A percentile compares a stretch with the other conserved stretches of the same genome.
Evolutionary conservation across 2,329 filamentous ascomycete genomes (phyloP).

Genomic region (Xylariaceae sp.): DNA sequence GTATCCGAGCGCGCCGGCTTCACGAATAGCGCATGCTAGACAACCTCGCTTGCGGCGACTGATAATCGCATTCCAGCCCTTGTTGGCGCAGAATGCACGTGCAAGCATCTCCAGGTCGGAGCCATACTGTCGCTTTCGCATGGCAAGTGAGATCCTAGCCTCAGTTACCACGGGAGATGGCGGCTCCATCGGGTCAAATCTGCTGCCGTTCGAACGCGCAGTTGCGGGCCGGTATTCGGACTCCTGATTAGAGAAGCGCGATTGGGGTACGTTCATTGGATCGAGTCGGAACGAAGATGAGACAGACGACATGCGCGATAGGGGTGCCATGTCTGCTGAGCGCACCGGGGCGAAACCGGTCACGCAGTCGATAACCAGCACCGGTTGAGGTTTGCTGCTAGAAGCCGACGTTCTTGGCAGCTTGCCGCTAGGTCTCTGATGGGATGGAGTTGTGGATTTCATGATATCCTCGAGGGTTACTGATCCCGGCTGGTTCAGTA

Average conservation of each 20-base stretch:
- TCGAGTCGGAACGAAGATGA: conserved; percentile 34
- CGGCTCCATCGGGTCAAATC: conserved; percentile 29
- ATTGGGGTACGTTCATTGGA: conserved; percentile 19
- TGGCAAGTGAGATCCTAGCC: conserved; percentile 52
- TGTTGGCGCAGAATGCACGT: conserved; percentile 66
- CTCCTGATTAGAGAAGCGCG: conserved; percentile 25
- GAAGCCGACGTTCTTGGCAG: conserved; percentile 19
- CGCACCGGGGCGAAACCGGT: conserved; percentile 46
- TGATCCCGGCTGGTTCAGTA: conserved; percentile 44
- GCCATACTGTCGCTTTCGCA: conserved; percentile 52
- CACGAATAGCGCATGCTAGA: conserved; percentile 66
- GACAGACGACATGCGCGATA: conserved; percentile 44
- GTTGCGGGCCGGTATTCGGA: conserved; percentile 27
- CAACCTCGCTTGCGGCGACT: conserved; percentile 64
- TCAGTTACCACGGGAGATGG: conserved; percentile 28
- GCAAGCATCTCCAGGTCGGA: conserved; percentile 66
- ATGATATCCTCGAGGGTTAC: conserved; percentile 18
- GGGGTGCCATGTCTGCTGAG: conserved; percentile 40
- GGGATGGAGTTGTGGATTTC: conserved; percentile 7
- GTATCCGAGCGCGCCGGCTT: conserved; percentile 66
- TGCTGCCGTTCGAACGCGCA: conserved; percentile 26
- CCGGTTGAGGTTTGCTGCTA: conserved; percentile 34
- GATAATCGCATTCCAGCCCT: conserved; percentile 68
- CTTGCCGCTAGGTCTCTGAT: conserved; percentile 13
- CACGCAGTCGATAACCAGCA: conserved; percentile 60